phyloP scores from a whole-genome alignment of 2,329 filamentous ascomycete species.

The Calonectria pseudoreteaudii region DNA sequence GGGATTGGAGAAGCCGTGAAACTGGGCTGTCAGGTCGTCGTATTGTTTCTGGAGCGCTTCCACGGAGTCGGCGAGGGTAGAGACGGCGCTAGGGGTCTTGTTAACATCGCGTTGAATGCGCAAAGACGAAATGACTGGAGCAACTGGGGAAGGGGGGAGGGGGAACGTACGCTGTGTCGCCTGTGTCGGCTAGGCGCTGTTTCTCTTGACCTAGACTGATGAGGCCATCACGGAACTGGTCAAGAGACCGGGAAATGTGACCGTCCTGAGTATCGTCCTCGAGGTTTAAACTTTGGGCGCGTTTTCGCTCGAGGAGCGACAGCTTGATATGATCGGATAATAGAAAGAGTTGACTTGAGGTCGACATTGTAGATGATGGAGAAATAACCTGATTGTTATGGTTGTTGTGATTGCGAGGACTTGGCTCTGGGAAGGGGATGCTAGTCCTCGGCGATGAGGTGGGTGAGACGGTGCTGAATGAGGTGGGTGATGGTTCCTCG shows the following conservation, averaged over 20 bases:
- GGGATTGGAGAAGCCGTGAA: slow-evolving; percentile 73
- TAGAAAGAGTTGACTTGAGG: slow-evolving; percentile 84
- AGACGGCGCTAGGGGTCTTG: slow-evolving; percentile 55
- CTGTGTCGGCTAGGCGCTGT: slow-evolving; percentile 71
- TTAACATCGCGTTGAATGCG: background rate
- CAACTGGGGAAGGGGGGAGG: slow-evolving; percentile 1
- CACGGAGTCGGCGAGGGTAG: slow-evolving; percentile 72
- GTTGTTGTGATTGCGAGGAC: background rate
- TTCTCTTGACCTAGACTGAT: slow-evolving; percentile 74
- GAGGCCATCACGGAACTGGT: slow-evolving; percentile 86
- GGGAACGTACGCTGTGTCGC: slow-evolving; percentile 69
- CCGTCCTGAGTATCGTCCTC: slow-evolving; percentile 85
- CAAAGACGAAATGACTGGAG: background rate
- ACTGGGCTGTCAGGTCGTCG: slow-evolving; percentile 82
- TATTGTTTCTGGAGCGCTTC: slow-evolving; percentile 79
- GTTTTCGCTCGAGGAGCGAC: slow-evolving; percentile 90
- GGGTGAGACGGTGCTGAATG: background rate
- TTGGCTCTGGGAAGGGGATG: background rate
- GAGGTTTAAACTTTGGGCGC: slow-evolving; percentile 83
- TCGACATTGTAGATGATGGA: slow-evolving; percentile 51
- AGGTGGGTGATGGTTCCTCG: background rate
- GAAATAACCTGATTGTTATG: background rate
- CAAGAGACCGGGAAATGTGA: slow-evolving; percentile 88
- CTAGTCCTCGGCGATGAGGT: background rate
- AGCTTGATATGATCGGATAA: slow-evolving; percentile 98